Conservation (phyloP, 129 eudicot genomes). For the Arctium lappa region DNA sequence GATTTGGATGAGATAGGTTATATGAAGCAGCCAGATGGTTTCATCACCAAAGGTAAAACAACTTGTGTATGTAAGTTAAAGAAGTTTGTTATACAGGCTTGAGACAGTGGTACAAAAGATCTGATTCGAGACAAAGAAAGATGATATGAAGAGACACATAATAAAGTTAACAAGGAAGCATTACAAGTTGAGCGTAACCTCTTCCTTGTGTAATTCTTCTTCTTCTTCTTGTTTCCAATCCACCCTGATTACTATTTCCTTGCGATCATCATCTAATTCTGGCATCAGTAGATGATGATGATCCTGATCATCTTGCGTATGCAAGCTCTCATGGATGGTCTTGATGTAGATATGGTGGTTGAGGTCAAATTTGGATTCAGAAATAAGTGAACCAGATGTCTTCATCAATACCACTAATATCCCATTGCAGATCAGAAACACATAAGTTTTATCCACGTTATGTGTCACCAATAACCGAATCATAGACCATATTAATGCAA, state of each 20-base stretch:
- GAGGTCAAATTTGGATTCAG: conserved; percentile 23
- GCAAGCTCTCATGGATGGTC: conserved; percentile 24
- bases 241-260: conserved; percentile 13
- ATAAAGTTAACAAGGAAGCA: neutral
- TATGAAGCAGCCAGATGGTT: neutral
- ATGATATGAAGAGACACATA: neutral
- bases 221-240: conserved; percentile 11
- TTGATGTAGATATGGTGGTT: conserved; percentile 23
- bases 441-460: conserved; percentile 9
- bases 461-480: conserved; percentile 5
- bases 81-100: neutral
- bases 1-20: neutral
- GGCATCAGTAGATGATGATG: neutral
- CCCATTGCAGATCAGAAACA: conserved; percentile 27
- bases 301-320: conserved; percentile 3
- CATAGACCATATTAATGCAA: neutral
- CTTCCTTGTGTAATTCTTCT: conserved; percentile 21
- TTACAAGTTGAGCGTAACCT: neutral
- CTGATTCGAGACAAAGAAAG: neutral
- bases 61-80: neutral
- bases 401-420: conserved; percentile 24
- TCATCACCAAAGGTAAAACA: neutral
- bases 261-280: neutral
- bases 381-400: conserved; percentile 19
- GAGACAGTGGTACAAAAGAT: neutral